These are phyloP conservation scores for Botrytis squamosa DNA, from an alignment of 2,329 filamentous ascomycete species.

Conservation along the genomic window DNA sequence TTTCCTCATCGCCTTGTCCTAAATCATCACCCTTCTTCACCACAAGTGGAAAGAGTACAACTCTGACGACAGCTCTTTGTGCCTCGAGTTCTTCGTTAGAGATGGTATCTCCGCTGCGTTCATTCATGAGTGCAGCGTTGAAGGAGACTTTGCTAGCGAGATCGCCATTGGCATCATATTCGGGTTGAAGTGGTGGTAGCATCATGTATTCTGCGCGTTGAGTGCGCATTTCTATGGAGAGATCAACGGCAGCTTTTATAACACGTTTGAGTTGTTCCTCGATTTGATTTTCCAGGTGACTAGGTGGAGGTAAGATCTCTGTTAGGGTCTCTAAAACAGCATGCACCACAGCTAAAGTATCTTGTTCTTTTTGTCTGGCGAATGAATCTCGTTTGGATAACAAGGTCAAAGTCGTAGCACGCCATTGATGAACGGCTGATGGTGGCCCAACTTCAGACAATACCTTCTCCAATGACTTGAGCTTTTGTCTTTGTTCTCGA, in stretches of 20 bases:
- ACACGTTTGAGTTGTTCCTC: slow-evolving; percentile 83
- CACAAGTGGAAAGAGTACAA: slow-evolving; percentile 93
- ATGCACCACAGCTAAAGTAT: slow-evolving; percentile 93
- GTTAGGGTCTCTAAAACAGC: slow-evolving; percentile 84
- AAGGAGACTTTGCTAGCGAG: slow-evolving; percentile 84
- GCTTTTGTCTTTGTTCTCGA: slow-evolving; percentile 92
- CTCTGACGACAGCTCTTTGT: slow-evolving; percentile 74
- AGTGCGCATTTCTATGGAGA: slow-evolving; percentile 95
- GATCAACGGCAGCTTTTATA: slow-evolving; percentile 80
- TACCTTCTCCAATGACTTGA: slow-evolving; percentile 92
- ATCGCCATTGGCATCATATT: slow-evolving; percentile 92
- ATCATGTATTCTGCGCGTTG: slow-evolving; percentile 98
- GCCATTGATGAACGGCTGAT: slow-evolving; percentile 94
- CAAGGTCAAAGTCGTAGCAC: slow-evolving; percentile 88
- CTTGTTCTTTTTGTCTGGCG: slow-evolving; percentile 75
- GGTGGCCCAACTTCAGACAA: slow-evolving; percentile 83
- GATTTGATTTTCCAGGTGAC: slow-evolving; percentile 76
- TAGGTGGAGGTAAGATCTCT: slow-evolving; percentile 81
- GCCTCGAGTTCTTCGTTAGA: slow-evolving; percentile 80
- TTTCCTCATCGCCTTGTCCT: slow-evolving; percentile 87
- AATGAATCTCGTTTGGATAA: slow-evolving; percentile 81
- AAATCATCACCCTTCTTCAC: slow-evolving; percentile 92
- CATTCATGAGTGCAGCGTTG: slow-evolving; percentile 93
- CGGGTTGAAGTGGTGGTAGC: slow-evolving; percentile 90
- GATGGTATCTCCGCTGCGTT: slow-evolving; percentile 66